Conservation (phyloP, 352 stramenopile genomes). For the Phytophthora capsici region DNA sequence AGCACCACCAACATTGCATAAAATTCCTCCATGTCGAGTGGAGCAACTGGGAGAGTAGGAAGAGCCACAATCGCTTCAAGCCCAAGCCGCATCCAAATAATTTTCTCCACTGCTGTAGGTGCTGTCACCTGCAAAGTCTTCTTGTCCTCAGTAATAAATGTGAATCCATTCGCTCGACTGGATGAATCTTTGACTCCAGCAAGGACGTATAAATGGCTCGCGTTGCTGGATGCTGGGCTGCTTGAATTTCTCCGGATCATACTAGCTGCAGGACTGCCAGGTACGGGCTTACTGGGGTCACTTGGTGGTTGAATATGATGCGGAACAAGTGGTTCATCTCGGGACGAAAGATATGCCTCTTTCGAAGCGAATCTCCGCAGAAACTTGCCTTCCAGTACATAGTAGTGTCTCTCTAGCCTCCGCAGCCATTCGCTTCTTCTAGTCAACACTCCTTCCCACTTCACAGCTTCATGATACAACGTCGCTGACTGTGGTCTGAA, state of each 20-base stretch:
- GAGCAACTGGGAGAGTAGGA: slow-evolving; percentile 76
- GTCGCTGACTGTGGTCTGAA: slow-evolving; percentile 70
- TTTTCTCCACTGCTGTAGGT: slow-evolving; percentile 80
- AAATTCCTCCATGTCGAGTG: slow-evolving; percentile 90
- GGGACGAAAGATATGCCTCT: slow-evolving; percentile 80
- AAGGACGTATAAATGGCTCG: slow-evolving; percentile 82
- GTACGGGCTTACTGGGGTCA: slow-evolving; percentile 38
- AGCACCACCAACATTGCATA: slow-evolving; percentile 90
- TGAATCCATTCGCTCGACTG: slow-evolving; percentile 80
- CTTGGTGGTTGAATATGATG: slow-evolving; percentile 46
- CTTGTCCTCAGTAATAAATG: slow-evolving; percentile 90
- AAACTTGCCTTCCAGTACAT: slow-evolving; percentile 87
- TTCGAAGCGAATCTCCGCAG: slow-evolving; percentile 86
- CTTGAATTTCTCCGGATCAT: slow-evolving; percentile 51
- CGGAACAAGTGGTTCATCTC: slow-evolving; percentile 75
- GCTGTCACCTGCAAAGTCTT: slow-evolving; percentile 83
- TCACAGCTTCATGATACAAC: slow-evolving; percentile 83
- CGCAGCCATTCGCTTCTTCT: slow-evolving; percentile 85
- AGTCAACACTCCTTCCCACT: slow-evolving; percentile 85
- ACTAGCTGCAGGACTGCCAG: slow-evolving; percentile 38
- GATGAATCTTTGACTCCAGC: slow-evolving; percentile 88
- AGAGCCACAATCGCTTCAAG: slow-evolving; percentile 88
- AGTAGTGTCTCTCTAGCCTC: slow-evolving; percentile 86
- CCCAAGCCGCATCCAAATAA: slow-evolving; percentile 89
- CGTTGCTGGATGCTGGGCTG: slow-evolving; percentile 50